These are phyloP conservation scores for Naganishia liquefaciens DNA, from an alignment of 1,284 basidiomycete genomes.

Conservation along the genomic window DNA sequence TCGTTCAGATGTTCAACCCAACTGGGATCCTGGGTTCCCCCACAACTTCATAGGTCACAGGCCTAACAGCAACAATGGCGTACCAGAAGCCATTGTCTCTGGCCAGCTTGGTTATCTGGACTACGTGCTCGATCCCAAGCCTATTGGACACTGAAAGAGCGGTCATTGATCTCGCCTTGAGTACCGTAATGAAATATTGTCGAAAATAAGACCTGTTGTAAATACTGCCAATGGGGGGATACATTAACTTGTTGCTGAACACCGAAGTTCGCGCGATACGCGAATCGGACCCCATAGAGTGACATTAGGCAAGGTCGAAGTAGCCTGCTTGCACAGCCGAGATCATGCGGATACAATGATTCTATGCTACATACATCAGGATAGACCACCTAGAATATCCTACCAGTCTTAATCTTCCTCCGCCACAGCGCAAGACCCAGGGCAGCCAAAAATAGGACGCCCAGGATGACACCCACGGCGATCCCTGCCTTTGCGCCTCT, in stretches of 20 bases:
- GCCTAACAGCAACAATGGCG: constrained; percentile 19
- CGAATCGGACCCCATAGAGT: background rate
- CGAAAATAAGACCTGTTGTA: background rate
- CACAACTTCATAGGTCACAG: constrained; percentile 22
- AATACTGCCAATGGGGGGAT: background rate
- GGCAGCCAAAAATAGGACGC: constrained; percentile 63
- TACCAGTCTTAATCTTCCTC: constrained; percentile 39
- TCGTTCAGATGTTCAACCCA: constrained; percentile 20
- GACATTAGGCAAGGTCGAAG: background rate
- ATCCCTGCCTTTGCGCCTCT: constrained; percentile 62
- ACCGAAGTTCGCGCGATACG: background rate
- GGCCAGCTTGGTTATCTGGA: constrained; percentile 26
- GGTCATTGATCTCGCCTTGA: background rate
- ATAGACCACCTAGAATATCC: constrained; percentile 28
- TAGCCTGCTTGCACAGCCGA: background rate
- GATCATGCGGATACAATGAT: constrained; percentile 11
- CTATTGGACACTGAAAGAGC: constrained; percentile 26
- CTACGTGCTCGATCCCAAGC: constrained; percentile 27
- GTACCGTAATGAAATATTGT: background rate
- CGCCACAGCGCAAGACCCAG: constrained; percentile 60
- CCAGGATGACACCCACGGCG: constrained; percentile 68
- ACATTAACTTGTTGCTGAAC: background rate
- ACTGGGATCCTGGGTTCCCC: constrained; percentile 30
- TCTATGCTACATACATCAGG: background rate
- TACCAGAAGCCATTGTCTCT: background rate